Conservation (phyloP, 345 rosid species). For the Fremontodendron californicum region DNA sequence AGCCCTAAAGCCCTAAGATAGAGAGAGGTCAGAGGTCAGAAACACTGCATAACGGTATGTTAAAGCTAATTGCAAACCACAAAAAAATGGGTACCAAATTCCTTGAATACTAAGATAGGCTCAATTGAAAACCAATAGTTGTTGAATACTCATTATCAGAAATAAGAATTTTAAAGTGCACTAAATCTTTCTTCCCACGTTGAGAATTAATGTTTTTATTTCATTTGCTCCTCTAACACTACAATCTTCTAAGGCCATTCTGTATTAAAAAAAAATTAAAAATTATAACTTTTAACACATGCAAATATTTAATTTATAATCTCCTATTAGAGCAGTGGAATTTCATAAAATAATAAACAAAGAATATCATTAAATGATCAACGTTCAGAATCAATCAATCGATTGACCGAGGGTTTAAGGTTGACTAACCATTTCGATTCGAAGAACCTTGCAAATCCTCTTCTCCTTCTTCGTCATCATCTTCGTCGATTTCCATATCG, state of each 20-base stretch:
- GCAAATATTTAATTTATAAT: no score
- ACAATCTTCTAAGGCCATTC: not conserved
- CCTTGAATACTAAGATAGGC: not conserved
- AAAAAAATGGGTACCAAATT: not conserved
- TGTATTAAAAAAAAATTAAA: no score
- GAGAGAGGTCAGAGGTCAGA: not conserved
- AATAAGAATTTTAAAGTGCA: no score
- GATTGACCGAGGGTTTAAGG: not conserved
- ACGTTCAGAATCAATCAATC: not conserved
- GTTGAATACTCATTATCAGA: no score
- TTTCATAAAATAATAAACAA: no score
- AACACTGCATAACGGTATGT: not conserved
- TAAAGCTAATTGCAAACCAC: no score
- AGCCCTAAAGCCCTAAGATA: not conserved
- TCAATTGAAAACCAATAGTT: not conserved
- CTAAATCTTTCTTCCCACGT: not conserved
- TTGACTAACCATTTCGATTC: conserved; percentile 2
- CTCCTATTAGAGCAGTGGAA: no score
- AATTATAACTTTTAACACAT: not conserved
- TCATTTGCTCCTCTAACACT: not conserved
- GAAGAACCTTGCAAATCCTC: conserved; percentile 1
- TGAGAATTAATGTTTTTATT: not conserved
- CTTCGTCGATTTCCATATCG: conserved; percentile 8
- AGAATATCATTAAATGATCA: no score
- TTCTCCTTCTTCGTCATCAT: not conserved